Evolutionary conservation across 306 rosid genomes (phyloP), one percentile per base, ranked within the genome.

Genomic region (Prunus mume): DNA sequence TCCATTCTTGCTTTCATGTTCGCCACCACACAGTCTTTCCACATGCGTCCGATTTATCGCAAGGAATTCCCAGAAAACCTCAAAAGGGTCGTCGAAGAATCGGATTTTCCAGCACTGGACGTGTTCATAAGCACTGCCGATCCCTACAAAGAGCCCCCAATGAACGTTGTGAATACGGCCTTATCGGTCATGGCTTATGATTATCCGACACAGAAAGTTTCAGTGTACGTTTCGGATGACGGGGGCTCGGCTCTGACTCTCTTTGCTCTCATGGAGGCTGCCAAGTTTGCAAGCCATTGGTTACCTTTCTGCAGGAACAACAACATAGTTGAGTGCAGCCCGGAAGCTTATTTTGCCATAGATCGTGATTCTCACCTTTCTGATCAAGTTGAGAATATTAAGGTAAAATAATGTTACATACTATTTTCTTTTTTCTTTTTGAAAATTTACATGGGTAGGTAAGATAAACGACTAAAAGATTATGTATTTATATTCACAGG

Each of bases 101-200:
- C 75, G 2, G 79, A 80, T 45, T 80, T 79, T 25, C 88, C 83
- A 9, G 70, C 81, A 20, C 46, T 84, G 9, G 90, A 87, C 60
- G 80, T 87, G 73, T 87, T 87, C 76, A 67, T 87, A 49, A 84
- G 90, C 72, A 87, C 86, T 4, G 86, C 88, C 0, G 88, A 87
- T 69, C 90, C 83, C 0, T 52, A 72, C 69, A 87, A 84, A 71
- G 90, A 87, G 77, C 86, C 88, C 3, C 88, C 90, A 15, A 72
- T 84, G 79, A 65, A 68, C 68, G 75, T 81, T 17, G 86, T 82
- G 7, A 87, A 79, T 77, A 76, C 86, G n/a, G 88, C 79, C 24
- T 30, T 87, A 12, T 84, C 86, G 19, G 83, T 61, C 2, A 81
- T 84, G 88, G 81, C 84, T 0, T 84, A 72, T 50, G 90, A 86